These are phyloP conservation scores for Pelargonium myrrhifolium DNA, from an alignment of 441 rosid genomes.

Conservation along the genomic window DNA sequence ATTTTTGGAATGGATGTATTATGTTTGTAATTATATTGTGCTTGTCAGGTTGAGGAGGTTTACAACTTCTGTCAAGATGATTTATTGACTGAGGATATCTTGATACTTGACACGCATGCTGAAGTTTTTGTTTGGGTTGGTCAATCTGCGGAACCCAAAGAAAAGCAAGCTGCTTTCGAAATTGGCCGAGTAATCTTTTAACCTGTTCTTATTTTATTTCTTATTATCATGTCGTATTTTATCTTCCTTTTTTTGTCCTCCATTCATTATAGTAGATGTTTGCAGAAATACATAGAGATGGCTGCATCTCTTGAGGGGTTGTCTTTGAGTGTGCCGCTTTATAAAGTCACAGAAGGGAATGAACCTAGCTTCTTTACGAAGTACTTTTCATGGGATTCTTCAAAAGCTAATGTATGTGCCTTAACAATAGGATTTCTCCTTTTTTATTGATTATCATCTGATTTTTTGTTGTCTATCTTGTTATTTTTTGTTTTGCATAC, in stretches of 20 bases:
- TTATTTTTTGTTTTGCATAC: not conserved
- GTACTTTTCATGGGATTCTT: slow-evolving; percentile 82
- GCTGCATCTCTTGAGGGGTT: slow-evolving; percentile 77
- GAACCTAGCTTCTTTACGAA: slow-evolving; percentile 91
- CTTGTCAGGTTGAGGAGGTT: slow-evolving; percentile 77
- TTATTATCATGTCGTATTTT: slow-evolving; percentile 7
- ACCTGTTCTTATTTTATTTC: slow-evolving; percentile 6
- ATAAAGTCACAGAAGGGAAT: slow-evolving; percentile 88
- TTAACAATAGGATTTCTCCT: slow-evolving; percentile 16
- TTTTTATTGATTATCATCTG: not conserved
- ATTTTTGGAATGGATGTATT: not conserved
- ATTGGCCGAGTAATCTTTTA: slow-evolving; percentile 67
- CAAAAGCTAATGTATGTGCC: slow-evolving; percentile 64
- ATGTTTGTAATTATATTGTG: slow-evolving; percentile 11
- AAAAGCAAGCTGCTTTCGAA: slow-evolving; percentile 85
- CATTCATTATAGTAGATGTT: slow-evolving; percentile 26
- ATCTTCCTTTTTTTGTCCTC: slow-evolving; percentile 6
- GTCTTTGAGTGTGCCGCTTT: slow-evolving; percentile 73
- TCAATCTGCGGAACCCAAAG: slow-evolving; percentile 70
- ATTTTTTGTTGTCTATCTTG: not conserved
- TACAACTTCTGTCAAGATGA: slow-evolving; percentile 92
- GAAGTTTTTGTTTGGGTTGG: slow-evolving; percentile 99
- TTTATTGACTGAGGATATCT: slow-evolving; percentile 81
- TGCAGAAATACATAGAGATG: slow-evolving; percentile 72
- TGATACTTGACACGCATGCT: slow-evolving; percentile 89